Percentiles rank a stretch among this genome's conserved stretches.
Evolutionary conservation across 495 filamentous ascomycete species (phyloP).

Genomic region (Symbiotaphrina buchneri): DNA sequence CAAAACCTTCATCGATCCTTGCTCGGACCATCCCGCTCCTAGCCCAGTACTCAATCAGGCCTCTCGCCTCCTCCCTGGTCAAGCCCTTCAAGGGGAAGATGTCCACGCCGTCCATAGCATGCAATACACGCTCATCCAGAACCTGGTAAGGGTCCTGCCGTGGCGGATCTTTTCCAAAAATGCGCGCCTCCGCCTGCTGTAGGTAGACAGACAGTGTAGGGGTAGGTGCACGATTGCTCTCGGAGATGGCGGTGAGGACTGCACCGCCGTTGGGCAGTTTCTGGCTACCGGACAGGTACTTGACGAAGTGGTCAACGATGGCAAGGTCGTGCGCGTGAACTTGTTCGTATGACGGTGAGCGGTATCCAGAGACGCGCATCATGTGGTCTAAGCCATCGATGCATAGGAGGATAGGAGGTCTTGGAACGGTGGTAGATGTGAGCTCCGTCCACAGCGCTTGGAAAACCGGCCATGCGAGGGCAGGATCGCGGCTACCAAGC

Average conservation of each 20-base stretch:
- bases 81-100: conserved; percentile 35
- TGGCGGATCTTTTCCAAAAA: too few species aligned
- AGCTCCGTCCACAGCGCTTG: conserved; percentile 64
- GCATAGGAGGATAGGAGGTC: conserved; percentile 58
- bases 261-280: conserved; percentile 55
- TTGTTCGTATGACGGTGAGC: conserved; percentile 33
- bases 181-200: conserved; percentile 19
- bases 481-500: conserved; percentile 48
- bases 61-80: conserved; percentile 50
- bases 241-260: conserved; percentile 48
- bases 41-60: conserved; percentile 84
- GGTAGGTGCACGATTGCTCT: conserved; percentile 35
- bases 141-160: conserved; percentile 35
- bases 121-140: conserved; percentile 43
- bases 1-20: conserved; percentile 42
- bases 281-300: conserved; percentile 34
- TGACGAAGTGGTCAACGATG: conserved; percentile 52
- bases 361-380: conserved; percentile 56
- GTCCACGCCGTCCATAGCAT: conserved; percentile 19
- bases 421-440: conserved; percentile 17
- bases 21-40: conserved; percentile 57
- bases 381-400: conserved; percentile 62
- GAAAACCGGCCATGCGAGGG: conserved; percentile 62
- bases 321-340: conserved; percentile 79
- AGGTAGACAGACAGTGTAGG: conserved; percentile 45